phyloP scores from a whole-genome alignment of 2,329 filamentous ascomycete species.

The Exophiala calicioides region DNA sequence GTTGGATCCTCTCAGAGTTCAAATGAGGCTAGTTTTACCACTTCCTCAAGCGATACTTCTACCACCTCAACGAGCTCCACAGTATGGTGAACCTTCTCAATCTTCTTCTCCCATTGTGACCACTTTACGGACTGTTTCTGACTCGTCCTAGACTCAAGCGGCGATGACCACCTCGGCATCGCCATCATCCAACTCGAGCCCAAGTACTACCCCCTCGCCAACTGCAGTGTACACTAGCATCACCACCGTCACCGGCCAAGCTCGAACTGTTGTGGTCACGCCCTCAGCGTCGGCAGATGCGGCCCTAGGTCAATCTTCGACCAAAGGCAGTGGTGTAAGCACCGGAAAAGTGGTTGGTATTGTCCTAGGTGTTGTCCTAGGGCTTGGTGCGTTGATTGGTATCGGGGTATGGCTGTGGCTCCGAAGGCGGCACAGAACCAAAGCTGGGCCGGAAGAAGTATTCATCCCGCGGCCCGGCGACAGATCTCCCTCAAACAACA shows the following conservation, averaged over 20 bases:
- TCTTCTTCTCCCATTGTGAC: neutral
- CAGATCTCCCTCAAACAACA: conserved; percentile 24
- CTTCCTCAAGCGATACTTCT: conserved; percentile 21
- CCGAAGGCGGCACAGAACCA: conserved; percentile 37
- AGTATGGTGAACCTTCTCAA: conserved; percentile 26
- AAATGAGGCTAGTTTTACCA: conserved; percentile 21
- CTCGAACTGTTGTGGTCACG: conserved; percentile 33
- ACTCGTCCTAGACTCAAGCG: neutral
- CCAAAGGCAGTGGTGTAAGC: conserved; percentile 36
- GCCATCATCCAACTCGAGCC: conserved; percentile 22
- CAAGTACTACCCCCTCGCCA: conserved; percentile 15
- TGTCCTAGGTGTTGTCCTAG: conserved; percentile 44
- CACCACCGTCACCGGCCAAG: conserved; percentile 36
- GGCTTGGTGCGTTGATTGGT: conserved; percentile 40
- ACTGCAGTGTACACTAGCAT: conserved; percentile 30
- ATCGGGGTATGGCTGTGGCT: conserved; percentile 43
- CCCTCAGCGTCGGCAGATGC: conserved; percentile 26
- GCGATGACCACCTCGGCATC: neutral
- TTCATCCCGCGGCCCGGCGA: conserved; percentile 23
- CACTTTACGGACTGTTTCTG: conserved; percentile 3
- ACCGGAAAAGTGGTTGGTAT: conserved; percentile 48
- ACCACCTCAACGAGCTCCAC: conserved; percentile 19
- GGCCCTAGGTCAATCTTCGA: conserved; percentile 26
- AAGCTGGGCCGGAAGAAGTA: conserved; percentile 13
- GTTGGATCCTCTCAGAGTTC: conserved; percentile 28